Evolutionary conservation across 1,139 yeast genomes (phyloP).

Genomic region (Lodderomyces beijingensis): DNA sequence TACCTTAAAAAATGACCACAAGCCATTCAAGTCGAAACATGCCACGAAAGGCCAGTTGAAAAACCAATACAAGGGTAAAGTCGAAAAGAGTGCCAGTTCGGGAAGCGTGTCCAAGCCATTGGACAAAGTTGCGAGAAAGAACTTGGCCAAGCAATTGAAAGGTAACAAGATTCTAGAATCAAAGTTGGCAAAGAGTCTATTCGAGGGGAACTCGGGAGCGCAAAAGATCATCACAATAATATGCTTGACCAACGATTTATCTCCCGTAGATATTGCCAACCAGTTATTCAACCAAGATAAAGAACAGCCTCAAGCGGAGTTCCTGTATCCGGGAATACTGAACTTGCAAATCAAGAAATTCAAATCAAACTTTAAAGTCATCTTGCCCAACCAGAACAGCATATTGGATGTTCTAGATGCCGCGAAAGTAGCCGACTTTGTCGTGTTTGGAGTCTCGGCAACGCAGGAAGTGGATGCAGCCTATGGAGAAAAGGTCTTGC

Average conservation of each 20-base stretch:
- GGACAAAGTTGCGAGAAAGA: constrained; percentile 72
- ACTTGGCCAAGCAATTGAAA: constrained; percentile 74
- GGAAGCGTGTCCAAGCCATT: constrained; percentile 39
- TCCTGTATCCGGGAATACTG: constrained; percentile 44
- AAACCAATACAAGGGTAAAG: constrained; percentile 78
- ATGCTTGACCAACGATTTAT: constrained; percentile 71
- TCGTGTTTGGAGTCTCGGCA: constrained; percentile 82
- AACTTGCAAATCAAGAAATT: constrained; percentile 56
- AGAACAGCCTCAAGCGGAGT: constrained; percentile 24
- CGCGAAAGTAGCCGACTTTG: constrained; percentile 85
- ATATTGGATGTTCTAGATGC: constrained; percentile 76
- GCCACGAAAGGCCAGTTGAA: constrained; percentile 86
- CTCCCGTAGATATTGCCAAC: constrained; percentile 54
- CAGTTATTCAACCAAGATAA: constrained; percentile 38
- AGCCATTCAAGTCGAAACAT: constrained; percentile 87
- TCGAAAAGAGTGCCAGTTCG: constrained; percentile 48
- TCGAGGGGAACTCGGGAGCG: constrained; percentile 76
- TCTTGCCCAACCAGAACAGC: constrained; percentile 68
- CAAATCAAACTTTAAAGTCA: constrained; percentile 69
- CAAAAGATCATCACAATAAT: constrained; percentile 80
- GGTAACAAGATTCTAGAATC: constrained; percentile 60
- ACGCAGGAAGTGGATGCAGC: constrained; percentile 71
- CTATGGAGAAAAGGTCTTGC: constrained; percentile 82
- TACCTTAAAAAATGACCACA: constrained; percentile 77
- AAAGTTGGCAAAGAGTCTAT: constrained; percentile 54